Evolutionary conservation across 2,329 filamentous ascomycete genomes (phyloP), one percentile per base, ranked within the genome.

Genomic region (Whalleya microplaca): DNA sequence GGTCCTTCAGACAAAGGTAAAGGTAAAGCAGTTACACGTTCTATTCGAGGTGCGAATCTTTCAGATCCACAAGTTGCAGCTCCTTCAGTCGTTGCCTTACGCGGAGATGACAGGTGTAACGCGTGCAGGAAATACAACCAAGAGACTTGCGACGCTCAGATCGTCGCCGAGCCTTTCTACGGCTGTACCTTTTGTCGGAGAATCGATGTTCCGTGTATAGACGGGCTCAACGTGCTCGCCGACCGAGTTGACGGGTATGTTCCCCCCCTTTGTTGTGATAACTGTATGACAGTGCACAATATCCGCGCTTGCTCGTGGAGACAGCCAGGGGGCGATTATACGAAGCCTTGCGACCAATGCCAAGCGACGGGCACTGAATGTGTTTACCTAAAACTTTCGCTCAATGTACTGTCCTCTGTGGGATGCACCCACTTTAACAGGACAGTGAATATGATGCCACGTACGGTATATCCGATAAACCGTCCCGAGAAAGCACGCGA

Each of bases 241-340:
- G 48, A 51, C 8, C 37, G 54, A 21, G 57, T 57, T 2, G 60
- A 62, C 50, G 60, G 60, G 8, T 3, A 52, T 10, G 45, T 53
- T 2, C 23, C 21, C 2, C 60, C 60, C 2, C 12, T 62, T 4
- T 32, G 19, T 20, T 62, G 60, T 21, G 57, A 60, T 12, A 19
- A 44, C 10, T 62, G 60, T 12, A 3, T 32, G 4, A 2, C 16
- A 2, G 2, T 1, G 0, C 32, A 19, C n/a, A 37, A 37, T 19
- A 48, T 59, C 27, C n/a, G n/a, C 20, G 6, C 6, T 1, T 58
- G 58, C 41, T 43, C 29, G 16, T 54, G 47, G 56, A 18, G 43
- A 32, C 27, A 12, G 12, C 45, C 2, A 2, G 10, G 3, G 23
- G 41, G 14, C 37, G 27, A 40, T 12, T 16, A 19, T 10, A 19